A percentile compares a stretch with the other conserved stretches of the same genome.
Conservation (phyloP, 805 yeast species). For the Pichia membranifaciens region DNA sequence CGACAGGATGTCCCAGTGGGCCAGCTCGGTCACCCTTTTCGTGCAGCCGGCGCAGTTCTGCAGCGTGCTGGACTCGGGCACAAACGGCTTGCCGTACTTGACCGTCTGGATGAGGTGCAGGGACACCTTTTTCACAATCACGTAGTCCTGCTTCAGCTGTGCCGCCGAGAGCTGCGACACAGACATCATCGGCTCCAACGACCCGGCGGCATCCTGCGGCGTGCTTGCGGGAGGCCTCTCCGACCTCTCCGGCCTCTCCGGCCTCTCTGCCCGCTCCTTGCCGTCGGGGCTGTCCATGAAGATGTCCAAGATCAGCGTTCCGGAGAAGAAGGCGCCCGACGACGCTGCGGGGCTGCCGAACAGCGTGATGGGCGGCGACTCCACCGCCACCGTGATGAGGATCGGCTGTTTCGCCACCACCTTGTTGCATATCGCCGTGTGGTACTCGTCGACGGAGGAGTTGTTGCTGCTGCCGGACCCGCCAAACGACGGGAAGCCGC, state of each 20-base stretch:
- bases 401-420: conserved; percentile 23
- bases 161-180: conserved; percentile 17
- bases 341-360: conserved; percentile 77
- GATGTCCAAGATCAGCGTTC: conserved; percentile 60
- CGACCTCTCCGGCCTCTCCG: too few species aligned
- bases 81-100: conserved; percentile 59
- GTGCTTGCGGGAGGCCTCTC: too few species aligned
- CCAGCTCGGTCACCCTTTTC: conserved; percentile 52
- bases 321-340: conserved; percentile 81
- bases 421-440: conserved; percentile 23
- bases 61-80: conserved; percentile 45
- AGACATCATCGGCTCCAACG: conserved; percentile 21
- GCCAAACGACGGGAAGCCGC: neutral
- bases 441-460: conserved; percentile 23
- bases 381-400: conserved; percentile 56
- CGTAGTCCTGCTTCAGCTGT: conserved; percentile 32
- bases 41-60: conserved; percentile 56
- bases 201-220: neutral
- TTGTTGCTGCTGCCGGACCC: neutral
- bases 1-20: conserved; percentile 81
- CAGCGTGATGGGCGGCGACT: conserved; percentile 85
- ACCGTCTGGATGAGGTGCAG: conserved; percentile 69
- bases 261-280: too few species aligned
- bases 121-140: conserved; percentile 52
- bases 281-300: conserved; percentile 12